Evolutionary conservation across 371 early-diverging fungal genomes (phyloP).

Genomic region (Mortierella sp.): DNA sequence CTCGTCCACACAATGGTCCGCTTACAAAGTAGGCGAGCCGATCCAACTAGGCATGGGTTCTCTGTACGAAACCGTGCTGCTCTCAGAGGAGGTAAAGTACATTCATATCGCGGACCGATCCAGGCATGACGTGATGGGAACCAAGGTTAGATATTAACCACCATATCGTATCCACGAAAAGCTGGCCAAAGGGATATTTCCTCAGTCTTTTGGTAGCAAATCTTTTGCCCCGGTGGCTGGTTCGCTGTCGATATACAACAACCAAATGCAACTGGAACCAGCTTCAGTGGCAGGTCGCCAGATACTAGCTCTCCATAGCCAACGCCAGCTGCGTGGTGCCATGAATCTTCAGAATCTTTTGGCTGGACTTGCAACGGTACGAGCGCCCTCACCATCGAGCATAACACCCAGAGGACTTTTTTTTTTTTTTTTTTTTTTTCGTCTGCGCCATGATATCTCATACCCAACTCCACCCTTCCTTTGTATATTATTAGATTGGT

Average conservation of each 20-base stretch:
- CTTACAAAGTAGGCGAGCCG: slow-evolving; percentile 39
- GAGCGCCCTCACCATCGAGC: not conserved
- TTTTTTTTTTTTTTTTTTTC: not conserved
- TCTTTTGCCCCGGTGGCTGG: slow-evolving; percentile 46
- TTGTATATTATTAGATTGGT: slow-evolving; percentile 25
- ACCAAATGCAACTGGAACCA: slow-evolving; percentile 52
- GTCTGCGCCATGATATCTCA: too few species aligned
- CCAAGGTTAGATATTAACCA: too few species aligned
- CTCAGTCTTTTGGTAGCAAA: slow-evolving; percentile 44
- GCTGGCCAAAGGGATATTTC: slow-evolving; percentile 44
- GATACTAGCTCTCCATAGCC: slow-evolving; percentile 34
- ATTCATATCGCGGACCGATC: not conserved
- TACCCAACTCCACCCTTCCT: too few species aligned
- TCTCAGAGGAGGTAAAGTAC: slow-evolving; percentile 41
- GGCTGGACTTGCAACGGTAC: slow-evolving; percentile 32
- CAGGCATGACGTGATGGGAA: too few species aligned
- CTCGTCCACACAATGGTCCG: slow-evolving; percentile 30
- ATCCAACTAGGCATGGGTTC: slow-evolving; percentile 46
- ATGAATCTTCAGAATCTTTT: slow-evolving; percentile 46
- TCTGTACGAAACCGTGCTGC: slow-evolving; percentile 43
- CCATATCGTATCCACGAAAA: not conserved
- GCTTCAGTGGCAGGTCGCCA: slow-evolving; percentile 42
- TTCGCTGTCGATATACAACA: slow-evolving; percentile 50
- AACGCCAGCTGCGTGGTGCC: slow-evolving; percentile 43
- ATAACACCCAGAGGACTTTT: too few species aligned